Evolutionary conservation across 805 yeast genomes (phyloP).

Genomic region (Schwanniomyces vanrijiae): DNA sequence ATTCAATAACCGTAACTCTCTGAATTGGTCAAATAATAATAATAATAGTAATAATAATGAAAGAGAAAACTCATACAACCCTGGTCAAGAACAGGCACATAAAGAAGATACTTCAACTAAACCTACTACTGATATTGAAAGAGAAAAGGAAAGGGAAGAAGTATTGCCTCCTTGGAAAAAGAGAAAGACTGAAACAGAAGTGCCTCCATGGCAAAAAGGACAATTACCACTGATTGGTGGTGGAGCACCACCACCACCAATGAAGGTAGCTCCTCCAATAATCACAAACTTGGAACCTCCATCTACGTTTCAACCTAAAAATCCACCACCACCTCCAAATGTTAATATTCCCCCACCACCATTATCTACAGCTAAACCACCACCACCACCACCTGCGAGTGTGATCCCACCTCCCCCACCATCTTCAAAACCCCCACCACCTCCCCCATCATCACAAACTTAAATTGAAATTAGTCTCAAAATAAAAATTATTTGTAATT

Average conservation of each 20-base stretch:
- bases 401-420: conserved; percentile 11
- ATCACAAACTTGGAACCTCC: not conserved
- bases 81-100: not conserved
- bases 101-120: not conserved
- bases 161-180: conserved; percentile 28
- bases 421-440: not conserved
- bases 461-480: not conserved
- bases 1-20: conserved; percentile 17
- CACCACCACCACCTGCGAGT: conserved; percentile 25
- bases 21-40: not conserved
- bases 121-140: not conserved
- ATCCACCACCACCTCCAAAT: conserved; percentile 8
- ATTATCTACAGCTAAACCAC: conserved; percentile 15
- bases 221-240: conserved; percentile 4
- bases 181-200: conserved; percentile 15
- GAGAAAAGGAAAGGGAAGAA: conserved; percentile 10
- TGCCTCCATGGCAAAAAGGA: conserved; percentile 24
- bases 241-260: conserved; percentile 5
- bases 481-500: not conserved
- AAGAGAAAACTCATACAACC: conserved; percentile 1
- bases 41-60: not conserved
- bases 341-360: conserved; percentile 20
- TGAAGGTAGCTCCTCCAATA: conserved; percentile 3
- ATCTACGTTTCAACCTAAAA: conserved; percentile 1
- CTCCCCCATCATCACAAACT: not conserved